Conservation (phyloP, 495 filamentous ascomycete genomes). For the Xylona heveae region DNA sequence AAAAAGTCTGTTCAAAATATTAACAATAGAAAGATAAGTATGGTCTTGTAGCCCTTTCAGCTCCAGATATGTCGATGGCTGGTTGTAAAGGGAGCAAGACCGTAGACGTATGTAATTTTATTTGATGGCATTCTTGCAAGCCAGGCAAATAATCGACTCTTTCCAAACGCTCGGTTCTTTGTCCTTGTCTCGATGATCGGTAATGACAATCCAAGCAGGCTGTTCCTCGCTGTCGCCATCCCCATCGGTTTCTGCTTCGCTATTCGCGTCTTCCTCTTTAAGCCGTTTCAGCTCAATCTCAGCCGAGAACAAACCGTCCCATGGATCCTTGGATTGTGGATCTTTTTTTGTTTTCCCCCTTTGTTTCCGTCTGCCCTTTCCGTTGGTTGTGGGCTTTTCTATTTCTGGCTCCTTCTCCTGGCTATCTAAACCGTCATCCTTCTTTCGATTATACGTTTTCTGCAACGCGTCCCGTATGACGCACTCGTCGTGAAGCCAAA, state of each 20-base stretch:
- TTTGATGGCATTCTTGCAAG: conserved; percentile 4
- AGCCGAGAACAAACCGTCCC: conserved; percentile 5
- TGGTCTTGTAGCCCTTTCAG: too few species aligned
- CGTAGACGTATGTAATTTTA: too few species aligned
- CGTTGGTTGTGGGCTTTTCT: background rate
- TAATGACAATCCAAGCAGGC: too few species aligned
- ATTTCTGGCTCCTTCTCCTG: background rate
- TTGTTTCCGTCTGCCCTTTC: too few species aligned
- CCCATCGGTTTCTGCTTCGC: background rate
- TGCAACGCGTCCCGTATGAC: conserved; percentile 28
- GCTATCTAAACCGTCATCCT: background rate
- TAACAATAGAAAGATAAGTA: too few species aligned
- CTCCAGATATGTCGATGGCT: too few species aligned
- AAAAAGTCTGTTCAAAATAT: too few species aligned
- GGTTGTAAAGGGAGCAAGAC: too few species aligned
- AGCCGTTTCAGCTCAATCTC: conserved; percentile 1
- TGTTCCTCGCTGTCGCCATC: conserved; percentile 3
- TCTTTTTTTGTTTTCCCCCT: too few species aligned
- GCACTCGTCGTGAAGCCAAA: conserved; percentile 44
- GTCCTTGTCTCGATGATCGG: too few species aligned
- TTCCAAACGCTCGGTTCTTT: conserved; percentile 2
- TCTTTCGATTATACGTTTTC: conserved; percentile 19
- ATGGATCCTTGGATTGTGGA: conserved; percentile 4
- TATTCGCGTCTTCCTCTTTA: background rate
- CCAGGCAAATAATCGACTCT: conserved; percentile 5